These are phyloP conservation scores for Boletus calvinii DNA, from an alignment of 1,284 basidiomycete species.

Conservation along the genomic window DNA sequence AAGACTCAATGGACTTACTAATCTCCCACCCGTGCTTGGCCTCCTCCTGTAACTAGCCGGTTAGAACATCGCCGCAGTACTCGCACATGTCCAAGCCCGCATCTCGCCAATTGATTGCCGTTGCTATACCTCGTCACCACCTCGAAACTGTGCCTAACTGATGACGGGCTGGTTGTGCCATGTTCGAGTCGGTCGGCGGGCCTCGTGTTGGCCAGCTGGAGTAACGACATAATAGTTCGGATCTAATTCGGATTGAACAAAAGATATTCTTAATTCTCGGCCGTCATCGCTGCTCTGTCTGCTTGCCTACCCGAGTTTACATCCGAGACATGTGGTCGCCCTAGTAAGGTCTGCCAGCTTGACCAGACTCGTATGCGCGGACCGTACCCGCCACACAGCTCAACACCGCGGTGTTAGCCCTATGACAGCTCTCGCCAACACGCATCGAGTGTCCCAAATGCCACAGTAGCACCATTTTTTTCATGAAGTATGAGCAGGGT, in stretches of 20 bases:
- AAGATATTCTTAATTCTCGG: not conserved
- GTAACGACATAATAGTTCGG: conserved; percentile 1
- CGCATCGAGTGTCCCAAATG: not conserved
- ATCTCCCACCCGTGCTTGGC: not conserved
- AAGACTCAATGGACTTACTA: not conserved
- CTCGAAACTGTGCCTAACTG: not conserved
- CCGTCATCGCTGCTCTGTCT: not conserved
- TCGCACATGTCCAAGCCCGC: not conserved
- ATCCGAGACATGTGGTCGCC: not conserved
- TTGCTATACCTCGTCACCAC: not conserved
- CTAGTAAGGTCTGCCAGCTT: not conserved
- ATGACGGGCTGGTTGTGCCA: not conserved
- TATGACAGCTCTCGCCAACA: conserved; percentile 1
- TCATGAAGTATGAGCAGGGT: not conserved
- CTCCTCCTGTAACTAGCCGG: not conserved
- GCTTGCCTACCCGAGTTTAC: not conserved
- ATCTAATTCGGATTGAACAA: conserved; percentile 4
- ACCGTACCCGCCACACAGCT: not conserved
- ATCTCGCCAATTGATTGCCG: not conserved
- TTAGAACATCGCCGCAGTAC: conserved; percentile 11
- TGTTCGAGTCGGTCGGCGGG: conserved; percentile 1
- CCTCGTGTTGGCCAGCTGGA: not conserved
- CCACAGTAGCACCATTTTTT: not conserved
- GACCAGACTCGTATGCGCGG: not conserved
- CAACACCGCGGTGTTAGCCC: conserved; percentile 1